Conservation (phyloP, 2,329 filamentous ascomycete species). For the Orbilia quercus region DNA sequence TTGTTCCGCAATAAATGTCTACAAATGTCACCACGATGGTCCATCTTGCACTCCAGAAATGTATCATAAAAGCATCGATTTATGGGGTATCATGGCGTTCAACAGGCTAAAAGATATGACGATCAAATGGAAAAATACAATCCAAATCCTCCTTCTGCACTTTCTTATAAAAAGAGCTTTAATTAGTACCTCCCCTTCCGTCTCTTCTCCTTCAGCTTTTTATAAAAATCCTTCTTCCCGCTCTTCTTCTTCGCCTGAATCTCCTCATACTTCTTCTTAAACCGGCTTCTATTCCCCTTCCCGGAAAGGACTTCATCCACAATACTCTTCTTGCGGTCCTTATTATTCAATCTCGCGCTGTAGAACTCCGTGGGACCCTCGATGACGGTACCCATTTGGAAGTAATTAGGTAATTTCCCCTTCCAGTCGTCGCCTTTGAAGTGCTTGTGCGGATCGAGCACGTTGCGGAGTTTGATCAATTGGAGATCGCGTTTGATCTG, state of each 20-base stretch:
- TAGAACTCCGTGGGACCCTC: conserved; percentile 90
- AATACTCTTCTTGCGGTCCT: conserved; percentile 86
- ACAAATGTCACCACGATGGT: not conserved
- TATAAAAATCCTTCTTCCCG: conserved; percentile 90
- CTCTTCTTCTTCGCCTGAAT: conserved; percentile 85
- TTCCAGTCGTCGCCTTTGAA: conserved; percentile 88
- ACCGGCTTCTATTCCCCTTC: conserved; percentile 75
- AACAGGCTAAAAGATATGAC: conserved; percentile 31
- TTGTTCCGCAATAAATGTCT: not conserved
- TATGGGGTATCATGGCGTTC: conserved; percentile 53
- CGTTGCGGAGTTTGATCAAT: conserved; percentile 85
- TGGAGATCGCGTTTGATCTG: conserved; percentile 90
- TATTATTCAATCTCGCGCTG: conserved; percentile 82
- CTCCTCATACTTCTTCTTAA: conserved; percentile 86
- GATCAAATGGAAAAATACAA: conserved; percentile 7
- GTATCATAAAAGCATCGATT: conserved; percentile 41
- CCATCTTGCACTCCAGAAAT: conserved; percentile 31
- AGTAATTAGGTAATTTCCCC: conserved; percentile 78
- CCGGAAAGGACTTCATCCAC: conserved; percentile 82
- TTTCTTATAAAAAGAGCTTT: not conserved
- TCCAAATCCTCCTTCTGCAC: no score
- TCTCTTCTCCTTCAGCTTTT: conserved; percentile 75
- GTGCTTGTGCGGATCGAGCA: conserved; percentile 87
- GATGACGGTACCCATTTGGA: conserved; percentile 87
- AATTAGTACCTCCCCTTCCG: conserved; percentile 59